Conservation (phyloP, 495 filamentous ascomycete genomes). For the Trichoderma orchidacearum region DNA sequence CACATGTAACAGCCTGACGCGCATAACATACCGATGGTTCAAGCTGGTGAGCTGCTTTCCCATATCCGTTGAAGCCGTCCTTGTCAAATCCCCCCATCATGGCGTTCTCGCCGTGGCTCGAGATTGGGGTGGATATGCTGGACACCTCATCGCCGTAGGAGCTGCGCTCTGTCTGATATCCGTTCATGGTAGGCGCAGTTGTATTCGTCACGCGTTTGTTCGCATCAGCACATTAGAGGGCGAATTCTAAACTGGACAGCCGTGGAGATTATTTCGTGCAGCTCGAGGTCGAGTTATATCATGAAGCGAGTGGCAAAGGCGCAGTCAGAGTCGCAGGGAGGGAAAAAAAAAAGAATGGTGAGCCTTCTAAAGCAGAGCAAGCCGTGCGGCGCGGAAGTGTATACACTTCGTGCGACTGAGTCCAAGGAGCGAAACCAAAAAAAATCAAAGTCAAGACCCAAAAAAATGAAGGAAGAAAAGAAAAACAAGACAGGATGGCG, state of each 20-base stretch:
- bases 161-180: background rate
- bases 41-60: background rate
- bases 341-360: background rate
- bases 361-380: background rate
- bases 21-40: background rate
- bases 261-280: background rate
- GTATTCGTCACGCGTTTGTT: background rate
- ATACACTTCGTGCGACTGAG: background rate
- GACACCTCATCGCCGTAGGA: background rate
- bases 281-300: background rate
- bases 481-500: background rate
- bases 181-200: background rate
- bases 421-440: background rate
- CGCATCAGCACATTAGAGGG: background rate
- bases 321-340: background rate
- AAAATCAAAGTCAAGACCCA: background rate
- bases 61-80: background rate
- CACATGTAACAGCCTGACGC: background rate
- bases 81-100: conserved; percentile 13
- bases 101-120: conserved; percentile 26
- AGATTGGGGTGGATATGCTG: conserved; percentile 25
- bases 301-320: background rate
- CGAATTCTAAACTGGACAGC: background rate
- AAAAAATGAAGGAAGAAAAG: background rate
- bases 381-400: background rate